phyloP scores from a whole-genome alignment of 352 stramenopile genomes.

The Pythium myriotylum region DNA sequence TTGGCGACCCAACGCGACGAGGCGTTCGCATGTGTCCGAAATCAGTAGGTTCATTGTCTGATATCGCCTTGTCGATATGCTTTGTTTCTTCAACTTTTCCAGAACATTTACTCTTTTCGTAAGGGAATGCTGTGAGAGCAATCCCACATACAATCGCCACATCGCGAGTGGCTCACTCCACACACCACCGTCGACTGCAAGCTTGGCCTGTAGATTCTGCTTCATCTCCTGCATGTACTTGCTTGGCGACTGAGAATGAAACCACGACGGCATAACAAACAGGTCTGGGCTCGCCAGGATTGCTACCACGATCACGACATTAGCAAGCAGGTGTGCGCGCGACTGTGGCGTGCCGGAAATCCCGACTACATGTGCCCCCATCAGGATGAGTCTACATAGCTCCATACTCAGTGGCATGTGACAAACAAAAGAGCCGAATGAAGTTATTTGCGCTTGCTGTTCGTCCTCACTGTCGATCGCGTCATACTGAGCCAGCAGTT shows the following conservation, averaged over 20 bases:
- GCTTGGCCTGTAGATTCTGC: conserved; percentile 65
- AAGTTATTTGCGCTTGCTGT: conserved; percentile 58
- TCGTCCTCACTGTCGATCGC: conserved; percentile 69
- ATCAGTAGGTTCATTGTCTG: conserved; percentile 82
- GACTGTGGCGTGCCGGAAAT: conserved; percentile 1
- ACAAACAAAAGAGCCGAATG: conserved; percentile 80
- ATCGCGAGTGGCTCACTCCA: conserved; percentile 82
- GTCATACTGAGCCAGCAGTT: conserved; percentile 65
- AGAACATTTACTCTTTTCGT: conserved; percentile 45
- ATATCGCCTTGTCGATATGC: conserved; percentile 69
- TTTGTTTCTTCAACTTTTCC: conserved; percentile 47
- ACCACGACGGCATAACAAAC: conserved; percentile 81
- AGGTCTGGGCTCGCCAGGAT: conserved; percentile 72
- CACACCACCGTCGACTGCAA: conserved; percentile 54
- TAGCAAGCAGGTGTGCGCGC: conserved; percentile 29
- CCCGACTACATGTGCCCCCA: conserved; percentile 34
- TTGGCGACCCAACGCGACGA: conserved; percentile 56
- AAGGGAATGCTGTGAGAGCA: conserved; percentile 48
- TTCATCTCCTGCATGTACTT: conserved; percentile 83
- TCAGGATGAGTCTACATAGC: conserved; percentile 75
- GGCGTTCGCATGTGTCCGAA: conserved; percentile 68
- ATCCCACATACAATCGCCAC: conserved; percentile 72
- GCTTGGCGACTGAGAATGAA: conserved; percentile 61
- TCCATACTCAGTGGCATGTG: conserved; percentile 77
- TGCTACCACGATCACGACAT: conserved; percentile 68